Evolutionary conservation across 2,329 filamentous ascomycete genomes (phyloP).

Genomic region (Microcera coccophila): DNA sequence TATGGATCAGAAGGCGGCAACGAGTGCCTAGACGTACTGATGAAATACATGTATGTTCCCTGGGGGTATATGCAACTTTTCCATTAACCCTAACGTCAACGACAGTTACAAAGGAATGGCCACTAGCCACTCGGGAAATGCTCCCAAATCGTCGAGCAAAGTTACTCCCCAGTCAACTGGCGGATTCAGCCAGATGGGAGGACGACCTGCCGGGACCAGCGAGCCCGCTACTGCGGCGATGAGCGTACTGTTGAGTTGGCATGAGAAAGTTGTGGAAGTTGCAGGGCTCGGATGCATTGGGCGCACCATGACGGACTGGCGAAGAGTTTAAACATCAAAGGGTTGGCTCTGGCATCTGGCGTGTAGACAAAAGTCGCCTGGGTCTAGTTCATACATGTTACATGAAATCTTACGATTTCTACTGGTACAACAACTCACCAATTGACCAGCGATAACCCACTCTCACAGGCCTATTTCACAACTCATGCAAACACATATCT

Average conservation of each 20-base stretch:
- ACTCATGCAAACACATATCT: too few relatives aligned
- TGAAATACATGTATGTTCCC: constrained; percentile 86
- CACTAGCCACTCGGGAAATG: constrained; percentile 37
- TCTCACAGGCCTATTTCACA: too few relatives aligned
- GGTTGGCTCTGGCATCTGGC: constrained; percentile 8
- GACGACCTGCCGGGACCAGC: constrained; percentile 49
- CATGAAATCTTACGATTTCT: constrained; percentile 10
- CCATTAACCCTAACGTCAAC: constrained; percentile 9
- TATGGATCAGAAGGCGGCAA: constrained; percentile 74
- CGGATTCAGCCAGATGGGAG: constrained; percentile 74
- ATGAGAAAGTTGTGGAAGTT: constrained; percentile 96
- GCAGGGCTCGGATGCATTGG: constrained; percentile 88
- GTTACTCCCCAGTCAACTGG: constrained; percentile 72
- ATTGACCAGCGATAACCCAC: too few relatives aligned
- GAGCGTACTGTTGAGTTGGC: constrained; percentile 97
- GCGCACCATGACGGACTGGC: constrained; percentile 92
- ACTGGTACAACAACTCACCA: too few relatives aligned
- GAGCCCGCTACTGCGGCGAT: constrained; percentile 80
- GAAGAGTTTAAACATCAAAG: constrained; percentile 54
- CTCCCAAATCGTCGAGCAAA: constrained; percentile 41
- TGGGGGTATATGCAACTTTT: not conserved
- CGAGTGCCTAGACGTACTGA: constrained; percentile 85
- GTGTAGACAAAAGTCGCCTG: not conserved
- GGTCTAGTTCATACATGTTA: constrained; percentile 18
- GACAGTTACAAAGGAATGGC: constrained; percentile 87